These are phyloP conservation scores for Geoglossum cookeanum DNA, from an alignment of 2,329 filamentous ascomycete species.

Conservation along the genomic window DNA sequence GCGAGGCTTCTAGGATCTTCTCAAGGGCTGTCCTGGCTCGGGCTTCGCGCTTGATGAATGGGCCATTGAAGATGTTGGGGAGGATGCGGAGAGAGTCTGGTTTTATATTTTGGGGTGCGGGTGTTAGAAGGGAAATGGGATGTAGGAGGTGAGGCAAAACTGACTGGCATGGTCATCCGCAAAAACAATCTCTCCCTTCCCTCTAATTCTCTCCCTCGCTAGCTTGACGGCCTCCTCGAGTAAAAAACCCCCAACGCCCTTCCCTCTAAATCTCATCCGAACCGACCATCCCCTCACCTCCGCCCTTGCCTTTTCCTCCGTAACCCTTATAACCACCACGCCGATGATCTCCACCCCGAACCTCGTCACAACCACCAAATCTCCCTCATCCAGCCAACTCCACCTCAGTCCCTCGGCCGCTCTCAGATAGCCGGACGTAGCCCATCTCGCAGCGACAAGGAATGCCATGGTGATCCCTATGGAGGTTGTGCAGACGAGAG, in stretches of 20 bases:
- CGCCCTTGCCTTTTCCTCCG: conserved; percentile 24
- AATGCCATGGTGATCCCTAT: conserved; percentile 44
- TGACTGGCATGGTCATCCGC: conserved; percentile 60
- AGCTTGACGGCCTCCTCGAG: conserved; percentile 52
- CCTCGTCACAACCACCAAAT: conserved; percentile 45
- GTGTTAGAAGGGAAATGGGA: neutral
- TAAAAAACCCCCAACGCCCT: conserved; percentile 53
- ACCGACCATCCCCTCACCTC: conserved; percentile 73
- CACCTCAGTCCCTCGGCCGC: conserved; percentile 41
- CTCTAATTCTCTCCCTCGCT: conserved; percentile 48
- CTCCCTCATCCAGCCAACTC: conserved; percentile 41
- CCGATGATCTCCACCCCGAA: conserved; percentile 53
- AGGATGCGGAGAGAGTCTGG: conserved; percentile 34
- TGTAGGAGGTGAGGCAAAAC: conserved; percentile 11
- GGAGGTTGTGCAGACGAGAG: conserved; percentile 36
- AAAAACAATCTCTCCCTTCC: conserved; percentile 49
- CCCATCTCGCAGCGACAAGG: conserved; percentile 40
- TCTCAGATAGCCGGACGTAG: conserved; percentile 41
- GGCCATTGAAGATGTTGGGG: conserved; percentile 40
- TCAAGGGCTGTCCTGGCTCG: conserved; percentile 28
- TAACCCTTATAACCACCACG: conserved; percentile 47
- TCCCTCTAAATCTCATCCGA: conserved; percentile 43
- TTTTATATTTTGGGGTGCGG: neutral
- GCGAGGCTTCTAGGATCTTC: conserved; percentile 10
- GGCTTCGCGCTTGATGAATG: conserved; percentile 39